Evolutionary conservation across 2,329 filamentous ascomycete genomes (phyloP), one percentile per base, ranked within the genome.

Genomic region (Periglandula ipomoeae): DNA sequence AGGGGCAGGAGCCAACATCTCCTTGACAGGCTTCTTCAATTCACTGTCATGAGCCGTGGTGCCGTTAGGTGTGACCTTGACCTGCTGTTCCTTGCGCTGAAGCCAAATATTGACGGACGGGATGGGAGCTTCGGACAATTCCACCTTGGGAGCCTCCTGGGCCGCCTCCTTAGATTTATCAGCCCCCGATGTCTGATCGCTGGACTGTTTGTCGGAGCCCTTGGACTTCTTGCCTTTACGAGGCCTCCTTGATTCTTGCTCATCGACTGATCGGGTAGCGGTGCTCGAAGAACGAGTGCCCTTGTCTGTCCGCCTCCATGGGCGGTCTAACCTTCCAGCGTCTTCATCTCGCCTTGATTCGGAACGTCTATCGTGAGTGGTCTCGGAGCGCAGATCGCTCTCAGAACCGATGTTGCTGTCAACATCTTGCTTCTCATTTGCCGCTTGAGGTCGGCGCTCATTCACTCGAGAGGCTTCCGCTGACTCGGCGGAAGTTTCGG

Each of bases 91-190:
- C 58, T 78, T 84, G 49, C 90, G 80, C 67, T 90, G 81, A 53
- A 83, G 78, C 91, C 93, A 98, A 53, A 90, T 73, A 65, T 98
- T 98, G 50, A 96, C 85, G 2, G 81, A 66, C 1, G 93, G 93
- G 39, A 87, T 75, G 26, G 89, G 85, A 17, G 91, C 91, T 52
- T 93, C 88, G 42, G 85, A 84, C 38, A 95, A 73, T 58, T 84
- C 78, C 40, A 80, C 70, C 58, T 83, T 81, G 57, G 78, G 70
- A 13, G 72, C 71, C 52, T 79, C 70, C 22, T 56, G 60, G 26
- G 52, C 57, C 13, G 54, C 46, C 44, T 64, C 63, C 32, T 78
- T 75, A 56, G 79, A 79, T 57, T 82, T 79, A 55, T 82, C 81
- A 40, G 76, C 72, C 17, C 62, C 61, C 17, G 71, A 69, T 54